A percentile compares a stretch with the other conserved stretches of the same genome.
Evolutionary conservation across 805 yeast species (phyloP).

Genomic region (Ogataea populi-albae): DNA sequence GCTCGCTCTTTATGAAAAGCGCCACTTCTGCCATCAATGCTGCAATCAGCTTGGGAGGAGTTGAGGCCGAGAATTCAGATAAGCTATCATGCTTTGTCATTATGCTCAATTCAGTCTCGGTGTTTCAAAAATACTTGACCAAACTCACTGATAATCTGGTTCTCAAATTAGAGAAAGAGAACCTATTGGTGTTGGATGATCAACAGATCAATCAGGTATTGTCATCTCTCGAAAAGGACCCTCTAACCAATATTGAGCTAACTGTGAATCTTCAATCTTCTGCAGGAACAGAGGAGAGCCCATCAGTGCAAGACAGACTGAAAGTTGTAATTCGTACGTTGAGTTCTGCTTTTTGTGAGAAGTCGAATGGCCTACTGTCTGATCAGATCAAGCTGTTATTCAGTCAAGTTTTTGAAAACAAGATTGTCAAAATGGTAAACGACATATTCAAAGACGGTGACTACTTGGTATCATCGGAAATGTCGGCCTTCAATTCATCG

Average conservation of each 20-base stretch:
- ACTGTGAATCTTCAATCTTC: constrained; percentile 16
- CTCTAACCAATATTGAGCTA: constrained; percentile 18
- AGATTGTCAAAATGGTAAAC: constrained; percentile 34
- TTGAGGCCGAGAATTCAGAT: constrained; percentile 43
- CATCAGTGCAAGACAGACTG: constrained; percentile 26
- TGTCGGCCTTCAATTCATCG: constrained; percentile 10
- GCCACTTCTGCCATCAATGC: constrained; percentile 38
- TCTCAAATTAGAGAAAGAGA: constrained; percentile 24
- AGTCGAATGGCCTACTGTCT: constrained; percentile 37
- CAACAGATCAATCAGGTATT: constrained; percentile 26
- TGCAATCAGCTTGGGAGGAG: constrained; percentile 34
- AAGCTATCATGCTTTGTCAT: constrained; percentile 60
- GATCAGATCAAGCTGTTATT: constrained; percentile 43
- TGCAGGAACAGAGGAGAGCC: constrained; percentile 15
- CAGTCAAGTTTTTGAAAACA: constrained; percentile 36
- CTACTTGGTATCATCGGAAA: constrained; percentile 33
- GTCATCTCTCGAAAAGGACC: constrained; percentile 22
- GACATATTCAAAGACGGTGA: constrained; percentile 39
- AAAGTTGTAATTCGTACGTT: constrained; percentile 19
- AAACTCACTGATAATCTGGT: constrained; percentile 48
- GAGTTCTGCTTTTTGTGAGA: constrained; percentile 21
- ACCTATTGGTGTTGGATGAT: constrained; percentile 32
- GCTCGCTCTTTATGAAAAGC: constrained; percentile 40
- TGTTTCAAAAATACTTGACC: constrained; percentile 56
- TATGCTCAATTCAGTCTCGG: constrained; percentile 68